Conservation (phyloP, 345 rosid genomes). For the Lepidium aucheri region DNA sequence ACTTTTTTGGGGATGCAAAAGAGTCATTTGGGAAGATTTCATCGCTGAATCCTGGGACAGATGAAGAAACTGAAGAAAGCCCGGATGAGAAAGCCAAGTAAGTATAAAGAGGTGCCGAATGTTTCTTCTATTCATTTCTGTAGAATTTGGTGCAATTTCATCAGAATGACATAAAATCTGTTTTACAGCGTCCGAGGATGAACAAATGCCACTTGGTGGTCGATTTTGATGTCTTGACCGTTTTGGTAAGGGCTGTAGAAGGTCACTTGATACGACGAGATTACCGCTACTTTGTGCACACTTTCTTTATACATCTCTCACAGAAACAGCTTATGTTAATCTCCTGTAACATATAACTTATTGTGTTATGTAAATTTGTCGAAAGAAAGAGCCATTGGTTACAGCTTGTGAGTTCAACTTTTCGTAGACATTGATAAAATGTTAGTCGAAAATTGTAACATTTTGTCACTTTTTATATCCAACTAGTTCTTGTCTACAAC, state of each 20-base stretch:
- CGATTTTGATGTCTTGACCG: conserved; percentile 12
- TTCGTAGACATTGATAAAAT: not conserved
- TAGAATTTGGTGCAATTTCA: not conserved
- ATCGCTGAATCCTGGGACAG: conserved; percentile 33
- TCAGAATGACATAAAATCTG: not conserved
- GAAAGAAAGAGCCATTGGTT: conserved; percentile 23
- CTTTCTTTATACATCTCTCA: conserved; percentile 20
- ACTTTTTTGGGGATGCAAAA: conserved; percentile 87
- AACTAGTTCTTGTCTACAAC: not conserved
- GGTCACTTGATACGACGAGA: conserved; percentile 10
- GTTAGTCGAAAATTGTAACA: not conserved
- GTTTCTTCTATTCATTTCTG: not conserved
- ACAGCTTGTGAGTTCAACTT: not conserved
- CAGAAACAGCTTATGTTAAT: conserved; percentile 9
- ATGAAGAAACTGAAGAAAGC: conserved; percentile 44
- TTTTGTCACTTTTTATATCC: not conserved
- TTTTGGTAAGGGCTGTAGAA: conserved; percentile 4
- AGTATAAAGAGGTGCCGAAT: conserved; percentile 20
- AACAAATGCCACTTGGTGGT: not conserved
- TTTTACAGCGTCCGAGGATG: conserved; percentile 13
- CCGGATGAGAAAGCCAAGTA: conserved; percentile 58
- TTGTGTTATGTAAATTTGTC: conserved; percentile 21
- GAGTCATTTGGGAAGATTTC: conserved; percentile 81
- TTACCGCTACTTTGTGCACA: conserved; percentile 14
- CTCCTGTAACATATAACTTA: conserved; percentile 26